Conservation (phyloP, 2,329 filamentous ascomycete species). For the Colletotrichum nymphaeae region DNA sequence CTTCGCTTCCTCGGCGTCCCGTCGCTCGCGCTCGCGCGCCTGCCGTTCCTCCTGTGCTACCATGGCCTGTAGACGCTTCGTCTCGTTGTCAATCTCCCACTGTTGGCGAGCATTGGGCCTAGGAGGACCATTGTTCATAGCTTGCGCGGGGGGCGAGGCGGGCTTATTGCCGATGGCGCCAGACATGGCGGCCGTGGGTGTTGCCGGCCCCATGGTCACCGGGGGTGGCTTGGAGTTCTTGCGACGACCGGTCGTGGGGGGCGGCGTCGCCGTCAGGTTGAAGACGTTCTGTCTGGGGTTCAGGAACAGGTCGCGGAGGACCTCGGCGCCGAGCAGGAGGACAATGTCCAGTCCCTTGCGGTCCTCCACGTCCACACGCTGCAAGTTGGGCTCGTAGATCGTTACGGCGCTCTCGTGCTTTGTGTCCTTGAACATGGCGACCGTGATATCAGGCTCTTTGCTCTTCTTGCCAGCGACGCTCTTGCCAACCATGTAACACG, state of each 20-base stretch:
- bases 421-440: conserved; percentile 84
- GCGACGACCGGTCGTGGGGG: conserved; percentile 43
- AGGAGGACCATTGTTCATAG: conserved; percentile 42
- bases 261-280: conserved; percentile 69
- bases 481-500: conserved; percentile 86
- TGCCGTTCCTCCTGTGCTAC: conserved; percentile 62
- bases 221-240: conserved; percentile 58
- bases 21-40: conserved; percentile 67
- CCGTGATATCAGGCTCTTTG: conserved; percentile 94
- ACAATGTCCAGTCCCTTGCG: conserved; percentile 92
- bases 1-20: conserved; percentile 55
- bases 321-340: conserved; percentile 71
- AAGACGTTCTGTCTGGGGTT: conserved; percentile 79
- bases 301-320: conserved; percentile 74
- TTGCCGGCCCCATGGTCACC: conserved; percentile 20
- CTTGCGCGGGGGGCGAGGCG: conserved; percentile 35
- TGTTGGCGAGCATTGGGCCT: conserved; percentile 44
- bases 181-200: conserved; percentile 49
- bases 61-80: conserved; percentile 73
- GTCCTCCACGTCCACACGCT: conserved; percentile 92
- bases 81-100: conserved; percentile 77
- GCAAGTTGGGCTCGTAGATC: conserved; percentile 92
- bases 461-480: conserved; percentile 79
- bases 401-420: conserved; percentile 76
- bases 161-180: conserved; percentile 51